These are phyloP conservation scores for Yamadazyma membranifaciens DNA, from an alignment of 1,139 yeast genomes.

Conservation along the genomic window DNA sequence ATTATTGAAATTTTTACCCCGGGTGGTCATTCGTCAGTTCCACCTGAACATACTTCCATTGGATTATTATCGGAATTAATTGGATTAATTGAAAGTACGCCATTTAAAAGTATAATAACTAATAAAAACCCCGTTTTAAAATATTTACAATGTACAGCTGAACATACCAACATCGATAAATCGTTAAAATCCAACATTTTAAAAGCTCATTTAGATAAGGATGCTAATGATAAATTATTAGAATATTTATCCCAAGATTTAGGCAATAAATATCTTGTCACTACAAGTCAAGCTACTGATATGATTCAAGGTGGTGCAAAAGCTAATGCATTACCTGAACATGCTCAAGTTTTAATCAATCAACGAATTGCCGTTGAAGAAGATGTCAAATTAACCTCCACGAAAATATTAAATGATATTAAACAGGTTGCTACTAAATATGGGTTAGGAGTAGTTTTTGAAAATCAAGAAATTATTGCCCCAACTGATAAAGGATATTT, in stretches of 20 bases:
- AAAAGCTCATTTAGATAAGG: constrained; percentile 35
- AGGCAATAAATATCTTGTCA: constrained; percentile 42
- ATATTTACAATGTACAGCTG: constrained; percentile 45
- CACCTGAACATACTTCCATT: constrained; percentile 47
- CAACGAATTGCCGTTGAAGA: constrained; percentile 58
- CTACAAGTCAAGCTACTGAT: constrained; percentile 69
- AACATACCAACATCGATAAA: constrained; percentile 31
- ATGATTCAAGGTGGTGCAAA: constrained; percentile 67
- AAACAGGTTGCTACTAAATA: constrained; percentile 39
- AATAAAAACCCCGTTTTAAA: constrained; percentile 40
- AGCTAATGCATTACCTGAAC: constrained; percentile 73
- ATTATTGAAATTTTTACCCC: constrained; percentile 38
- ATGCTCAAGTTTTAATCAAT: constrained; percentile 53
- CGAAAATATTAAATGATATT: constrained; percentile 35
- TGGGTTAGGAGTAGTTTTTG: constrained; percentile 44
- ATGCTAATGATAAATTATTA: constrained; percentile 41
- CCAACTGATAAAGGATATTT: constrained; percentile 45
- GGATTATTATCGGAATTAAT: constrained; percentile 44
- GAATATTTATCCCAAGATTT: constrained; percentile 24
- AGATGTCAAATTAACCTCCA: constrained; percentile 34
- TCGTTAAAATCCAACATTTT: constrained; percentile 35
- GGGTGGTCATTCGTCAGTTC: constrained; percentile 51
- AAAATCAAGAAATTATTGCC: constrained; percentile 27
- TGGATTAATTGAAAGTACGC: constrained; percentile 33
- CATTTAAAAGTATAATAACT: constrained; percentile 34